Percentiles rank a stretch among this genome's conserved stretches.
Conservation (phyloP, 2,329 filamentous ascomycete species). For the Ceratocystis colombiana region DNA sequence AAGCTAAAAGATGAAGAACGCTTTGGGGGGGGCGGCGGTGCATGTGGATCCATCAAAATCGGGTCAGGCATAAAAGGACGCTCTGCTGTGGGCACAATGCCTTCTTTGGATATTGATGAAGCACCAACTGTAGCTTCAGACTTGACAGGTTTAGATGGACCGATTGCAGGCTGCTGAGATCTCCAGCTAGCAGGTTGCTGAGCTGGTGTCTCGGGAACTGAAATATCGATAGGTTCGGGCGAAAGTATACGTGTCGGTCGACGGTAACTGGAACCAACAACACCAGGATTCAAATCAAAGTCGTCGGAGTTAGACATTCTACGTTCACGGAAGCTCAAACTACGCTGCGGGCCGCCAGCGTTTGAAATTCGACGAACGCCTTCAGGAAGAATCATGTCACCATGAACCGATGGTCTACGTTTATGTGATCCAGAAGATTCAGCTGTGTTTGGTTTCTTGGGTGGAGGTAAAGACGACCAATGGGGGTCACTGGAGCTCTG, state of each 20-base stretch:
- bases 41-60: constrained; percentile 27
- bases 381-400: constrained; percentile 19
- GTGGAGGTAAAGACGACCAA: neutral
- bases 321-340: constrained; percentile 20
- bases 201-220: constrained; percentile 1
- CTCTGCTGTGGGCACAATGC: neutral
- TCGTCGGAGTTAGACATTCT: constrained; percentile 16
- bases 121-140: neutral
- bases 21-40: constrained; percentile 29
- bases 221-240: constrained; percentile 15
- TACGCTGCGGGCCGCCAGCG: constrained; percentile 13
- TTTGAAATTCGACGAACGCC: constrained; percentile 4
- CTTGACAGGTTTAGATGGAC: neutral
- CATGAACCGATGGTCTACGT: constrained; percentile 19
- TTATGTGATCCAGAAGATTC: constrained; percentile 20
- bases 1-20: constrained; percentile 31
- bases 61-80: constrained; percentile 25
- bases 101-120: neutral
- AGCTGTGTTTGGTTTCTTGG: constrained; percentile 8
- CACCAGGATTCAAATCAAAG: neutral
- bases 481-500: constrained; percentile 14
- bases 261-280: constrained; percentile 19
- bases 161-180: neutral
- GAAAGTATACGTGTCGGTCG: constrained; percentile 7
- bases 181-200: neutral